A percentile compares a stretch with the other conserved stretches of the same genome.
phyloP scores from a whole-genome alignment of 164 flowering plant species.

The Pachysandra terminalis region DNA sequence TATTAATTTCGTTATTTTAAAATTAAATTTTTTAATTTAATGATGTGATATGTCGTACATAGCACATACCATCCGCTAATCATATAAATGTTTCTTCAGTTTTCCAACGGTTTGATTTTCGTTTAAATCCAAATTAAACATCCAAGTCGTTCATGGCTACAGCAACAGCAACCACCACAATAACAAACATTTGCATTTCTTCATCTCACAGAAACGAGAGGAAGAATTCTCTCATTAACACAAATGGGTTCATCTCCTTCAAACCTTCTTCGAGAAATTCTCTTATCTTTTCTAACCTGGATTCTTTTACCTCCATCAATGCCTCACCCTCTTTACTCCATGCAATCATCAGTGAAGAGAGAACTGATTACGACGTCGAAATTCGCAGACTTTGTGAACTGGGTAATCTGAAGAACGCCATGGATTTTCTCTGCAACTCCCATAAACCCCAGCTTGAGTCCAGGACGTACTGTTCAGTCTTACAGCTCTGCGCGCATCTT shows the following conservation, averaged over 20 bases:
- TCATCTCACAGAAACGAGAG: constrained; percentile 10
- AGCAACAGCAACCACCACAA: no score
- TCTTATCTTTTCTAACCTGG: constrained; percentile 4
- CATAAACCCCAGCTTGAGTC: constrained; percentile 29
- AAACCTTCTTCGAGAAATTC: constrained; percentile 16
- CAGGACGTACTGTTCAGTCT: constrained; percentile 37
- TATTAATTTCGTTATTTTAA: no score
- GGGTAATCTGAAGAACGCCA: constrained; percentile 48
- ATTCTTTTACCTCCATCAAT: not conserved
- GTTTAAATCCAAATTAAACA: no score
- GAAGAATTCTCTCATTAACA: constrained; percentile 1
- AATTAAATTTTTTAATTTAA: no score
- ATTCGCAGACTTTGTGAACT: constrained; percentile 41
- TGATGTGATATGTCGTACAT: no score
- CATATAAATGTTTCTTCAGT: no score
- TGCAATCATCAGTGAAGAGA: constrained; percentile 1
- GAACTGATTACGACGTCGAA: constrained; percentile 16
- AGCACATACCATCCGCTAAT: no score
- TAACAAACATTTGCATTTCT: constrained; percentile 11
- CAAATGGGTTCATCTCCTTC: constrained; percentile 13
- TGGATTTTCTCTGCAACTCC: constrained; percentile 32
- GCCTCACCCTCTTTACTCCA: constrained; percentile 13
- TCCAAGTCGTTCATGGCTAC: no score
- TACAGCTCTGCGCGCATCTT: constrained; percentile 60
- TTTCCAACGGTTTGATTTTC: no score